phyloP scores from a whole-genome alignment of 305 asterid genomes.

The Fraxinus albicans region DNA sequence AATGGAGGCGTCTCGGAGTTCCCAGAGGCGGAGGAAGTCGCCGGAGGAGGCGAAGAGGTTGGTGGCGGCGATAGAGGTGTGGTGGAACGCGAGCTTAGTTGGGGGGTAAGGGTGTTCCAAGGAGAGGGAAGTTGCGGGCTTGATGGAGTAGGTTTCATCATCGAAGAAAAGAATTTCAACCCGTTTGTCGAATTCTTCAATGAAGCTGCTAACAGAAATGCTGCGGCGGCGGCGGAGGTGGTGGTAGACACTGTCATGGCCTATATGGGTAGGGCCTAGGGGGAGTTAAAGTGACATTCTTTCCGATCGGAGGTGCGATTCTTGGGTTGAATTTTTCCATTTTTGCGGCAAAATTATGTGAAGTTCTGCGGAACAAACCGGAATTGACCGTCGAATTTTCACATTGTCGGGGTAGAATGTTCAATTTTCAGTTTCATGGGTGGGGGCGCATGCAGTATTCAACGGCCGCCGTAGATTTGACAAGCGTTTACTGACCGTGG shows the following conservation, averaged over 20 bases:
- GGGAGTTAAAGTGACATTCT: conserved; percentile 46
- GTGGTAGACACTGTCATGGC: conserved; percentile 71
- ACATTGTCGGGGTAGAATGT: background rate
- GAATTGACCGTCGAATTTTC: background rate
- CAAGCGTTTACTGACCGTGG: background rate
- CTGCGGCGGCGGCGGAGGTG: conserved; percentile 32
- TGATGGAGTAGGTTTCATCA: conserved; percentile 45
- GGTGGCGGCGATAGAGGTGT: conserved; percentile 40
- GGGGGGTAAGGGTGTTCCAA: conserved; percentile 39
- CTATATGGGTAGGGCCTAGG: conserved; percentile 44
- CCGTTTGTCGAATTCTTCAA: conserved; percentile 61
- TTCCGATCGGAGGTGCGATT: conserved; percentile 33
- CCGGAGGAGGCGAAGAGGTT: conserved; percentile 80
- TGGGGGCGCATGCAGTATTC: background rate
- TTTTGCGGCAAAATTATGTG: background rate
- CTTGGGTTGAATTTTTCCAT: conserved; percentile 59
- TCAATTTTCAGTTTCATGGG: background rate
- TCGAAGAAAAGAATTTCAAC: conserved; percentile 69
- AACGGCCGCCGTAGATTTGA: too few species aligned
- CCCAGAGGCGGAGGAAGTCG: conserved; percentile 81
- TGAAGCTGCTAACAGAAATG: conserved; percentile 68
- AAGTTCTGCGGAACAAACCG: background rate
- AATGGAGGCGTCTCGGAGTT: conserved; percentile 47
- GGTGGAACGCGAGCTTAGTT: conserved; percentile 72
- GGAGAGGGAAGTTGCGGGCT: conserved; percentile 47